Percentiles rank a stretch among this genome's conserved stretches.
These are phyloP conservation scores for Drosera capensis DNA, from an alignment of 148 eudicot genomes.

Conservation along the genomic window DNA sequence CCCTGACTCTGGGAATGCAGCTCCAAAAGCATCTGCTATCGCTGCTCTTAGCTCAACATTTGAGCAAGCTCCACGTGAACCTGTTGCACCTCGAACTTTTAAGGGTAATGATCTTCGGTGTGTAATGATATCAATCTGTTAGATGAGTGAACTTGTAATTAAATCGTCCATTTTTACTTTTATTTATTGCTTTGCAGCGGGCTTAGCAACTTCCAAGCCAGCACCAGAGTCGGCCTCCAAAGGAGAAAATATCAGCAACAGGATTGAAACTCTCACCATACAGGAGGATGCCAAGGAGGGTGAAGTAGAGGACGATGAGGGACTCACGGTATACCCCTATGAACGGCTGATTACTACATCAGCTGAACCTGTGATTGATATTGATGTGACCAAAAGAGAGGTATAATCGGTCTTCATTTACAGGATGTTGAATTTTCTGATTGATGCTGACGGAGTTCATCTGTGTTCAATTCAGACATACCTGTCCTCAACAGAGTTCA, in stretches of 20 bases:
- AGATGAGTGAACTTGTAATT: too few relatives aligned
- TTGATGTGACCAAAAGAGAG: slow-evolving; percentile 92
- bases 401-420: too few relatives aligned
- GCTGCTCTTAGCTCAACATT: slow-evolving; percentile 56
- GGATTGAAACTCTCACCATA: slow-evolving; percentile 31
- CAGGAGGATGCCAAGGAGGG: slow-evolving; percentile 64
- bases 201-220: slow-evolving; percentile 41
- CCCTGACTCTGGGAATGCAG: slow-evolving; percentile 38
- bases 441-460: too few relatives aligned
- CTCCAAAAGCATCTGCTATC: slow-evolving; percentile 70
- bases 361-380: slow-evolving; percentile 51
- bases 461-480: slow-evolving; percentile 59
- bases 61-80: slow-evolving; percentile 39
- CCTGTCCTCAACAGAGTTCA: slow-evolving; percentile 70
- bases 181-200: slow-evolving; percentile 21
- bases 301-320: slow-evolving; percentile 80
- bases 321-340: slow-evolving; percentile 60
- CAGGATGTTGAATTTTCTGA: too few relatives aligned
- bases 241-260: slow-evolving; percentile 46
- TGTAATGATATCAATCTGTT: too few relatives aligned
- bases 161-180: too few relatives aligned
- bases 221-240: slow-evolving; percentile 27
- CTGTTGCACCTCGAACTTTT: slow-evolving; percentile 49
- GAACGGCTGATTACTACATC: slow-evolving; percentile 59
- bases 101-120: slow-evolving; percentile 40